Evolutionary conservation across 73 alveolate genomes (phyloP).

Genomic region (Symbiodinium pilosum): DNA sequence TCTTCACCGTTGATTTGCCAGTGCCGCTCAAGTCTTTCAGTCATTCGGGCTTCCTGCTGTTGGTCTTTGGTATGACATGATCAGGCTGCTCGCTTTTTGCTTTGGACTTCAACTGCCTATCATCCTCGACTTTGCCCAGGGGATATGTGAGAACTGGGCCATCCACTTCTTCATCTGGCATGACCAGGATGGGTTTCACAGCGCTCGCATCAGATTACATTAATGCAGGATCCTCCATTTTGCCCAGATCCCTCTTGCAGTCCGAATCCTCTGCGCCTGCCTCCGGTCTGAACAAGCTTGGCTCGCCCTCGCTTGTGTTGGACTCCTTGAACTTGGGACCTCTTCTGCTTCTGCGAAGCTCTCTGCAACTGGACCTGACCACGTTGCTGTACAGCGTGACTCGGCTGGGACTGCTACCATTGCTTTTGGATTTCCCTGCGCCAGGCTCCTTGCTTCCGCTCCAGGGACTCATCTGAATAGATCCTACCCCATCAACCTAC

Average conservation of each 20-base stretch:
- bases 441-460: not conserved
- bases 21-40: not conserved
- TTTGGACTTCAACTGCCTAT: slow-evolving; percentile 14
- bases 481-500: not conserved
- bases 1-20: not conserved
- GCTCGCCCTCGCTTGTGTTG: not conserved
- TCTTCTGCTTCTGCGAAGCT: not conserved
- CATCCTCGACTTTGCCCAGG: not conserved
- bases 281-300: slow-evolving; percentile 46
- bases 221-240: not conserved
- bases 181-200: not conserved
- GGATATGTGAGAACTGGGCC: not conserved
- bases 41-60: not conserved
- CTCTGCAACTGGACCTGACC: not conserved
- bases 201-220: not conserved
- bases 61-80: slow-evolving; percentile 22
- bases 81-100: slow-evolving; percentile 17
- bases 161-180: not conserved
- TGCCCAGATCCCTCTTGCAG: not conserved
- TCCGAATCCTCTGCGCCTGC: not conserved
- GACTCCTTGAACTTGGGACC: slow-evolving; percentile 24
- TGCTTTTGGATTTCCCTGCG: not conserved
- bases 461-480: not conserved
- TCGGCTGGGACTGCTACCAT: not conserved
- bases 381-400: not conserved